Evolutionary conservation across 2,329 filamentous ascomycete genomes (phyloP).

Genomic region (Cryphonectria japonica): DNA sequence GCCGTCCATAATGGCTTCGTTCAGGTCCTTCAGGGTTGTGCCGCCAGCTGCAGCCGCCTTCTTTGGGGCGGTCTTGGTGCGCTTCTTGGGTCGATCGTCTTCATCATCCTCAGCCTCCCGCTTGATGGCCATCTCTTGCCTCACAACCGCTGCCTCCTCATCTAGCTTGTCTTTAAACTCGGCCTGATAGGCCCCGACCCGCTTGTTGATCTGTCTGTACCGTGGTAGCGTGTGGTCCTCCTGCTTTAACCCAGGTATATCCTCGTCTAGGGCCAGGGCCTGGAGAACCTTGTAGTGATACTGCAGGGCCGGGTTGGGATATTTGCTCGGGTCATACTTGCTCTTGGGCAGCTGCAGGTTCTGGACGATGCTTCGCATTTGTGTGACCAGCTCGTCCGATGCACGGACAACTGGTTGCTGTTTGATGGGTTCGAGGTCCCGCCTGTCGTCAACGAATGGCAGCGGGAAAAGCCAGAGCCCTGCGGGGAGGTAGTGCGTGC

Average conservation of each 20-base stretch:
- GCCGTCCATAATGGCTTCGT: conserved; percentile 48
- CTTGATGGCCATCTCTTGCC: conserved; percentile 51
- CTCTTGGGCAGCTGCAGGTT: conserved; percentile 88
- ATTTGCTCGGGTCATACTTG: conserved; percentile 81
- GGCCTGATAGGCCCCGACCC: conserved; percentile 76
- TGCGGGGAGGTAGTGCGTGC: conserved; percentile 73
- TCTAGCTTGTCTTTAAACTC: conserved; percentile 76
- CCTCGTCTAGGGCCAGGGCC: conserved; percentile 87
- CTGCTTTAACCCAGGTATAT: conserved; percentile 70
- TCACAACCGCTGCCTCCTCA: conserved; percentile 49
- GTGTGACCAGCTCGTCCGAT: conserved; percentile 74
- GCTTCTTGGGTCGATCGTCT: conserved; percentile 50
- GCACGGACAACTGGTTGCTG: conserved; percentile 49
- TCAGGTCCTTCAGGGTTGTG: conserved; percentile 52
- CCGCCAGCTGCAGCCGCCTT: conserved; percentile 36
- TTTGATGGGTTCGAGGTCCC: conserved; percentile 67
- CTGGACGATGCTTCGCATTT: conserved; percentile 81
- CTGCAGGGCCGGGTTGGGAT: conserved; percentile 89
- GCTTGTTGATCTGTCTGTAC: conserved; percentile 86
- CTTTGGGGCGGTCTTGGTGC: conserved; percentile 40
- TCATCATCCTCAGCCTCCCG: conserved; percentile 52
- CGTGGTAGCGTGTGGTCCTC: conserved; percentile 83
- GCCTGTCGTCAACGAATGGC: conserved; percentile 87
- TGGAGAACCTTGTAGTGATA: conserved; percentile 98
- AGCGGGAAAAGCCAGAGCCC: conserved; percentile 89